These are phyloP conservation scores for Flueggea neowawraea DNA, from an alignment of 441 rosid genomes.

Conservation along the genomic window DNA sequence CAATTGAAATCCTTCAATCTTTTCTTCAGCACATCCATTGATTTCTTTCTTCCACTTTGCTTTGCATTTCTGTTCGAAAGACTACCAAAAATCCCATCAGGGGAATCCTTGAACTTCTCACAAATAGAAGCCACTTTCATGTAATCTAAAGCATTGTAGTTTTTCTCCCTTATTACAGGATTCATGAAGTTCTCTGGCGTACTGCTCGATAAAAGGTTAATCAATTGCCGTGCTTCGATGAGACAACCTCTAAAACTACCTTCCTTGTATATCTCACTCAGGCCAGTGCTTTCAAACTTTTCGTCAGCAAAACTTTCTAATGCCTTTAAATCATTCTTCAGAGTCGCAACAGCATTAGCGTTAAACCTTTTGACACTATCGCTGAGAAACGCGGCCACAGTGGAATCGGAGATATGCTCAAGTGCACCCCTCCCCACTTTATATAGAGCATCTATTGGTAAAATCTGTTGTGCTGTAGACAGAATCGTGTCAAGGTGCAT, in stretches of 20 bases:
- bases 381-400: conserved; percentile 63
- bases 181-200: conserved; percentile 96
- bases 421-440: conserved; percentile 83
- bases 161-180: conserved; percentile 84
- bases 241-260: conserved; percentile 69
- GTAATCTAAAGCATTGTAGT: conserved; percentile 76
- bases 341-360: conserved; percentile 64
- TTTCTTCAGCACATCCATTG: conserved; percentile 88
- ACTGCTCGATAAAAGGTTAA: conserved; percentile 78
- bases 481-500: conserved; percentile 67
- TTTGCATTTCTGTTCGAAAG: conserved; percentile 70
- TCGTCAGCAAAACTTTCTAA: conserved; percentile 86
- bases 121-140: conserved; percentile 85
- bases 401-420: conserved; percentile 72
- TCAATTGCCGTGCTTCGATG: conserved; percentile 80
- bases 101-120: conserved; percentile 85
- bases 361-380: conserved; percentile 89
- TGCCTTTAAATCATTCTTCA: conserved; percentile 61
- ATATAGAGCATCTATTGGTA: conserved; percentile 77
- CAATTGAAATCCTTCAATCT: conserved; percentile 94
- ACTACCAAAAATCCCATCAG: conserved; percentile 90
- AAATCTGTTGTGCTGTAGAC: conserved; percentile 82
- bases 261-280: conserved; percentile 65
- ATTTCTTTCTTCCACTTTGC: conserved; percentile 77
- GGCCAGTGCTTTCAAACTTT: conserved; percentile 65